Percentiles rank a stretch among this genome's conserved stretches.
Conservation (phyloP, 2,329 filamentous ascomycete genomes). For the Epichloe elymi region DNA sequence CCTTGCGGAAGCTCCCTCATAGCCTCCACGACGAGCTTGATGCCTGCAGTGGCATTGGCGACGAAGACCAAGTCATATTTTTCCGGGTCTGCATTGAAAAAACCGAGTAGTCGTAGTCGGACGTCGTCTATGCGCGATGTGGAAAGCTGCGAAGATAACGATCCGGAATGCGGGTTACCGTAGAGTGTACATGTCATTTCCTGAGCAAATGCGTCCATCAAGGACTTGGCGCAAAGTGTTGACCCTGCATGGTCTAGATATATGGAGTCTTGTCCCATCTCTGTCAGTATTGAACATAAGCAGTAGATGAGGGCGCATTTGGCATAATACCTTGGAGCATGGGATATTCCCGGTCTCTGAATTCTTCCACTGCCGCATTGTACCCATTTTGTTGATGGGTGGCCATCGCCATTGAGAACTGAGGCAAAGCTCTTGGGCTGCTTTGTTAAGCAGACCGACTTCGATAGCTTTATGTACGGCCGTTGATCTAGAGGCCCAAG, state of each 20-base stretch:
- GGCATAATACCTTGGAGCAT: conserved; percentile 47
- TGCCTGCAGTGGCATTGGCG: conserved; percentile 79
- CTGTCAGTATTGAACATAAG: not conserved
- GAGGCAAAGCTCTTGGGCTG: not conserved
- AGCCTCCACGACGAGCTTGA: conserved; percentile 75
- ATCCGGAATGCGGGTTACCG: conserved; percentile 86
- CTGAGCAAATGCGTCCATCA: conserved; percentile 66
- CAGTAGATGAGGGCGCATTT: not conserved
- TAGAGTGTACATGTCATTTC: conserved; percentile 70
- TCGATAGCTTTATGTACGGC: not conserved
- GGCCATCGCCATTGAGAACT: not conserved
- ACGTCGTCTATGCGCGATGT: conserved; percentile 64
- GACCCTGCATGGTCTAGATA: conserved; percentile 96
- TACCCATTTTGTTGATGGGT: conserved; percentile 25
- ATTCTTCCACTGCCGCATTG: conserved; percentile 42
- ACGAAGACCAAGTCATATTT: conserved; percentile 85
- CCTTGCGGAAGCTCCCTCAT: conserved; percentile 56
- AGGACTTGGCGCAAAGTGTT: conserved; percentile 66
- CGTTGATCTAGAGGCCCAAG: not conserved
- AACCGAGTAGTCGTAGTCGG: conserved; percentile 54
- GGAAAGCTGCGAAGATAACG: conserved; percentile 64
- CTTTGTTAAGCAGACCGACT: no score
- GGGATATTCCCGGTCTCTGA: conserved; percentile 51
- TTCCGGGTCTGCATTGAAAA: conserved; percentile 70
- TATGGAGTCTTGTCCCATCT: conserved; percentile 40